phyloP scores from a whole-genome alignment of 352 stramenopile genomes.

The Globisporangium orthogonon region DNA sequence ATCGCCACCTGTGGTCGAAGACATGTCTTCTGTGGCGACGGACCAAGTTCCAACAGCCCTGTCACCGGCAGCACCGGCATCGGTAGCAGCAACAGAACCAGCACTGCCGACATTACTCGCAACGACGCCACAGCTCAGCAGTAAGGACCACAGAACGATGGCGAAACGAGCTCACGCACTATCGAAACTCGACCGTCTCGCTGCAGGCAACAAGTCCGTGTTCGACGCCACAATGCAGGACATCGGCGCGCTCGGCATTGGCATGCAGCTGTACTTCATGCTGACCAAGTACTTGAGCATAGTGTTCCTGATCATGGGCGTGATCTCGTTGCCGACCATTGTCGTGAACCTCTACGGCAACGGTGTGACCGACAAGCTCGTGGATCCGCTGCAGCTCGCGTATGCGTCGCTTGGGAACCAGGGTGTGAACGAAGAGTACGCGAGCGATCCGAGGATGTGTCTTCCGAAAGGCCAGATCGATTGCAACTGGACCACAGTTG shows the following conservation, averaged over 20 bases:
- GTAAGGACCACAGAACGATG: slow-evolving; percentile 29
- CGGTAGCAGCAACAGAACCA: no score
- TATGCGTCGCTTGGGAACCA: slow-evolving; percentile 77
- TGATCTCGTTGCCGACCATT: slow-evolving; percentile 57
- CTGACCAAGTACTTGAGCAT: slow-evolving; percentile 69
- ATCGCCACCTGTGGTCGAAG: neutral
- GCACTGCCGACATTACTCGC: neutral
- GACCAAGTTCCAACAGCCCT: neutral
- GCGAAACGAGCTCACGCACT: slow-evolving; percentile 30
- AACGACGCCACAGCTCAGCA: slow-evolving; percentile 1
- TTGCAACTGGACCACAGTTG: slow-evolving; percentile 57
- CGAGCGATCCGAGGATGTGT: slow-evolving; percentile 34
- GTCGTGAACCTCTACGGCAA: slow-evolving; percentile 59
- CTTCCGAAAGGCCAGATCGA: slow-evolving; percentile 53
- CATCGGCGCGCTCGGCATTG: slow-evolving; percentile 75
- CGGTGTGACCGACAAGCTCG: slow-evolving; percentile 55
- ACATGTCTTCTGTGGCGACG: no score
- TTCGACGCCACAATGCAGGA: slow-evolving; percentile 59
- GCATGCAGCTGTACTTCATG: slow-evolving; percentile 83
- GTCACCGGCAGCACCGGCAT: neutral
- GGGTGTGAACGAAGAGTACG: slow-evolving; percentile 55
- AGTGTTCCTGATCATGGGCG: slow-evolving; percentile 63
- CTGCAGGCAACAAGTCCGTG: slow-evolving; percentile 51
- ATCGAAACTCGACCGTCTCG: slow-evolving; percentile 52
- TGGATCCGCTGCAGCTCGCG: slow-evolving; percentile 60